Percentiles rank a stretch among this genome's conserved stretches.
Conservation (phyloP, 108 stramenopile species). For the Schizochytrium sp. region DNA sequence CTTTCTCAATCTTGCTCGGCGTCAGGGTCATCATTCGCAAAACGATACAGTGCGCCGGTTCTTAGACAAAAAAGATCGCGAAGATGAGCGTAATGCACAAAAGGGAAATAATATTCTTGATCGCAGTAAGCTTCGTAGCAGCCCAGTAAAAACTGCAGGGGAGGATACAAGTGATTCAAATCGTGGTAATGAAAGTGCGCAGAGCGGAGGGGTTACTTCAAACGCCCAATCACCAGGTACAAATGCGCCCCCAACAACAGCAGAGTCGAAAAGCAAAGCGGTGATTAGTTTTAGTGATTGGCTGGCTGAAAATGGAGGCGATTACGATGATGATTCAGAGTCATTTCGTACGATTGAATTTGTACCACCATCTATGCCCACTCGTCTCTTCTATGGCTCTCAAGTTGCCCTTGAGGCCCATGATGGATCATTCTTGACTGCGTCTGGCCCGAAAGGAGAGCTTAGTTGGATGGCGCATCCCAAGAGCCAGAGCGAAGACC, state of each 20-base stretch:
- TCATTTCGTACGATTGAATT: conserved; percentile 27
- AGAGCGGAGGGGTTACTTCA: not conserved
- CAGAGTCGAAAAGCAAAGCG: not conserved
- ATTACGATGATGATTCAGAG: not conserved
- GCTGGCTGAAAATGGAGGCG: not conserved
- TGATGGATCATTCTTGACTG: conserved; percentile 49
- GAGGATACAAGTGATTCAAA: too few relatives aligned
- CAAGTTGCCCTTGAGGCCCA: conserved; percentile 26
- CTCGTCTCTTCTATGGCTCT: conserved; percentile 56
- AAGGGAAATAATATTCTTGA: not conserved
- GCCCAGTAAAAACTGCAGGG: not conserved
- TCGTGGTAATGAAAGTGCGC: too few relatives aligned
- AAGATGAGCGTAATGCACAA: conserved; percentile 24
- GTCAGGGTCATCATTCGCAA: conserved; percentile 15
- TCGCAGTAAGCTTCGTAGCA: not conserved
- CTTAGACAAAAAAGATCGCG: conserved; percentile 14
- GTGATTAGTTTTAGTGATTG: not conserved
- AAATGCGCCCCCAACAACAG: not conserved
- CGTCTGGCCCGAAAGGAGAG: conserved; percentile 32
- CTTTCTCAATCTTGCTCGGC: not conserved
- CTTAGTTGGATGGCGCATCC: not conserved
- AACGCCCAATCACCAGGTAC: not conserved
- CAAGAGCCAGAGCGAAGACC: not conserved
- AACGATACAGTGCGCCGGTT: not conserved
- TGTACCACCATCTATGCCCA: not conserved